phyloP scores from a whole-genome alignment of 441 rosid species.

The Aquilaria agallochum region DNA sequence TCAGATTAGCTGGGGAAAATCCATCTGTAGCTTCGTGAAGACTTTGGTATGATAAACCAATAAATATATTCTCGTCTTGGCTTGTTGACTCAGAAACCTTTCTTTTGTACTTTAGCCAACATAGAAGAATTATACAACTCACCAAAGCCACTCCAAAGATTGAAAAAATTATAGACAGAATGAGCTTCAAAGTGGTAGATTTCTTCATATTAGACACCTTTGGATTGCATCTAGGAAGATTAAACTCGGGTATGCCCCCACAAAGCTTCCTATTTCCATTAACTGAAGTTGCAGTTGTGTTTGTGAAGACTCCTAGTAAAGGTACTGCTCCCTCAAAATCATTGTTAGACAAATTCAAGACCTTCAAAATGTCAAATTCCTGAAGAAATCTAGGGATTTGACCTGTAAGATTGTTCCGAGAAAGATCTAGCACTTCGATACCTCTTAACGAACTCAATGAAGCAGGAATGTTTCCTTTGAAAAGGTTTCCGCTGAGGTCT shows the following conservation, averaged over 20 bases:
- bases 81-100: neutral
- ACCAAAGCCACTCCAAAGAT: constrained; percentile 9
- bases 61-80: constrained; percentile 1
- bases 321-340: constrained; percentile 19
- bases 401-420: constrained; percentile 19
- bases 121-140: neutral
- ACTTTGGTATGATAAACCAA: neutral
- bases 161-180: constrained; percentile 15
- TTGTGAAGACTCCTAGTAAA: constrained; percentile 4
- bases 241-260: constrained; percentile 9
- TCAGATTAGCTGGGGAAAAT: constrained; percentile 5
- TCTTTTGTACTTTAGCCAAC: neutral
- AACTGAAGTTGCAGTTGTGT: constrained; percentile 10
- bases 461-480: constrained; percentile 16
- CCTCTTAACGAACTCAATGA: constrained; percentile 8
- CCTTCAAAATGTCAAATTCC: constrained; percentile 3
- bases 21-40: constrained; percentile 11
- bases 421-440: constrained; percentile 22
- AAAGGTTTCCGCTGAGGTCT: constrained; percentile 4
- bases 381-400: constrained; percentile 10
- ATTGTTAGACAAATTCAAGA: constrained; percentile 17
- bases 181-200: neutral
- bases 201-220: neutral
- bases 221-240: constrained; percentile 10
- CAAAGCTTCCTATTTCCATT: constrained; percentile 19